Evolutionary conservation across 192 early-diverging fungal genomes (phyloP).

Genomic region (Coemansia sp.): DNA sequence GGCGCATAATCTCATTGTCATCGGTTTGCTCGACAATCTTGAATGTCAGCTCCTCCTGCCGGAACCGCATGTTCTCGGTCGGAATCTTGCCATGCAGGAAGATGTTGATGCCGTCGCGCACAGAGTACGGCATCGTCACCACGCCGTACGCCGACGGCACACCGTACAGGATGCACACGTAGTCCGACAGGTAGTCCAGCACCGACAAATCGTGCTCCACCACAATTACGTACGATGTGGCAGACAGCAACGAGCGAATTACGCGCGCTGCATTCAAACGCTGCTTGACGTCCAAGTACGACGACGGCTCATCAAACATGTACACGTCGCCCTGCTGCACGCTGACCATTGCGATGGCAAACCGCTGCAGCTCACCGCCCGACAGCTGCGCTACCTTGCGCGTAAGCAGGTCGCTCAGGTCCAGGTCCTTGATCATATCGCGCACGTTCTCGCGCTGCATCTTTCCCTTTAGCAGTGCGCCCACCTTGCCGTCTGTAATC

Average conservation of each 20-base stretch:
- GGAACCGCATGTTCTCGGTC: conserved; percentile 98
- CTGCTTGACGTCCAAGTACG: conserved; percentile 98
- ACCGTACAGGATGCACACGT: conserved; percentile 98
- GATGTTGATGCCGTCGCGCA: conserved; percentile 98
- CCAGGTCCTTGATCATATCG: conserved; percentile 69
- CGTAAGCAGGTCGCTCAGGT: conserved; percentile 77
- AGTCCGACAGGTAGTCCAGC: conserved; percentile 97
- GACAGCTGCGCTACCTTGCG: conserved; percentile 86
- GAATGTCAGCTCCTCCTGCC: conserved; percentile 93
- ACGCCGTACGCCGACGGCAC: conserved; percentile 95
- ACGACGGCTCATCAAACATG: conserved; percentile 99
- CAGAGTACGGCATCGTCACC: conserved; percentile 94
- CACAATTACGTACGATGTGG: conserved; percentile 85
- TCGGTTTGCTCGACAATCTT: conserved; percentile 89
- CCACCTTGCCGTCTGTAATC: conserved; percentile 77
- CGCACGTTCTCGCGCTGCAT: conserved; percentile 70
- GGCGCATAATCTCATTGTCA: conserved; percentile 59
- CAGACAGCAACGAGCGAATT: conserved; percentile 77
- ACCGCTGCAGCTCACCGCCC: conserved; percentile 97
- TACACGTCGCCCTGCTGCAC: conserved; percentile 90
- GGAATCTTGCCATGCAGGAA: conserved; percentile 96
- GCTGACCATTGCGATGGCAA: conserved; percentile 85
- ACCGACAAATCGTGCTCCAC: conserved; percentile 99
- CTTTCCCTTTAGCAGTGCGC: conserved; percentile 69
- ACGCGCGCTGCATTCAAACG: conserved; percentile 94